Evolutionary conservation across 2,329 filamentous ascomycete species (phyloP).

Genomic region (Fusarium humuli): DNA sequence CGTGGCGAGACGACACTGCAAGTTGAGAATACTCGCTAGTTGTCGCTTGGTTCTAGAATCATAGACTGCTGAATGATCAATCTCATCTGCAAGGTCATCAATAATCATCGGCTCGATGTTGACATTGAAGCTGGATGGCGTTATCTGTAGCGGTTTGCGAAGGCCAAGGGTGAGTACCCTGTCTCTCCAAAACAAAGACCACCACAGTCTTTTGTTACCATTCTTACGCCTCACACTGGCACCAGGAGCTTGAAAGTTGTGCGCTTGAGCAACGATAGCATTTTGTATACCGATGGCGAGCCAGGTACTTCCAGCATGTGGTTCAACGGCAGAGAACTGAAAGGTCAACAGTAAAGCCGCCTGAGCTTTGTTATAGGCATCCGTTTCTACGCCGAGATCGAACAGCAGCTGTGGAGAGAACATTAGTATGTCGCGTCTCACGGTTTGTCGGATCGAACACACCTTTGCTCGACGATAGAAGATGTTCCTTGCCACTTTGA

Average conservation of each 20-base stretch:
- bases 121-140: constrained; percentile 13
- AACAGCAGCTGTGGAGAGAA: neutral
- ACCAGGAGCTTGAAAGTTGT: constrained; percentile 19
- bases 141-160: constrained; percentile 14
- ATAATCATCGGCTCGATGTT: neutral
- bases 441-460: accelerated
- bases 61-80: neutral
- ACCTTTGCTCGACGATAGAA: constrained; percentile 36
- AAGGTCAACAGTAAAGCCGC: constrained; percentile 31
- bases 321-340: constrained; percentile 33
- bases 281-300: constrained; percentile 33
- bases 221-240: constrained; percentile 3
- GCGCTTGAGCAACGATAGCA: constrained; percentile 27
- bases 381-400: constrained; percentile 24
- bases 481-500: constrained; percentile 32
- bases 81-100: neutral
- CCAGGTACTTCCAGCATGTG: constrained; percentile 34
- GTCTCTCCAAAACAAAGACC: constrained; percentile 25
- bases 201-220: constrained; percentile 23
- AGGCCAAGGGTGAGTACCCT: constrained; percentile 7
- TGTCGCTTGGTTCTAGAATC: neutral
- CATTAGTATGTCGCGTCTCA: too few relatives aligned
- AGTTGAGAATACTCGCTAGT: neutral
- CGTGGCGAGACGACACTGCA: constrained; percentile 7
- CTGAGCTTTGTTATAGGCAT: constrained; percentile 29